phyloP scores from a whole-genome alignment of 2,329 filamentous ascomycete genomes.

The Penicillium palitans region DNA sequence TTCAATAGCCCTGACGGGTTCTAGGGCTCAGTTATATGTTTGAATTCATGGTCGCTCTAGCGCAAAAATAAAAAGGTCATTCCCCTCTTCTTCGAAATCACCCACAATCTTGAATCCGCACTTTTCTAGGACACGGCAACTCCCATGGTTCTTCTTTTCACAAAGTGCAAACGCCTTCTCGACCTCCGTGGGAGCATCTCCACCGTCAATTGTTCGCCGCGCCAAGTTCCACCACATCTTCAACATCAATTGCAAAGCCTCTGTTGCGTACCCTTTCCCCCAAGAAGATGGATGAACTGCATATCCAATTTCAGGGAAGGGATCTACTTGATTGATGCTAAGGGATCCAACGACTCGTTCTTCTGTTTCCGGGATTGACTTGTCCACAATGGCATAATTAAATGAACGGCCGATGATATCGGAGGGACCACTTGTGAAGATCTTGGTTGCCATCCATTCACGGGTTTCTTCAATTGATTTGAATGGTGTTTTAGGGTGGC shows the following conservation, averaged over 20 bases:
- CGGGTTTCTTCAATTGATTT: slow-evolving; percentile 25
- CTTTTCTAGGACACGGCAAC: slow-evolving; percentile 24
- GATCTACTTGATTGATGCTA: slow-evolving; percentile 23
- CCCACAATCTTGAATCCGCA: slow-evolving; percentile 21
- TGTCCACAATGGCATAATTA: slow-evolving; percentile 23
- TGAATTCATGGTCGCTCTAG: slow-evolving; percentile 2
- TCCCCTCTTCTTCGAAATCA: slow-evolving; percentile 8
- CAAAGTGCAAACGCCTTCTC: slow-evolving; percentile 26
- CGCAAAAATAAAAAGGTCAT: slow-evolving; percentile 20
- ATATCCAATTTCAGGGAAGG: slow-evolving; percentile 29
- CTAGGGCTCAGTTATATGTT: background rate
- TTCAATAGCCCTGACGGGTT: rapidly evolving
- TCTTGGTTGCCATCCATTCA: slow-evolving; percentile 27
- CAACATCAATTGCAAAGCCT: slow-evolving; percentile 25
- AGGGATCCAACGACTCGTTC: slow-evolving; percentile 24
- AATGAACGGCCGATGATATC: slow-evolving; percentile 26
- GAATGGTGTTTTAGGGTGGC: slow-evolving; percentile 25
- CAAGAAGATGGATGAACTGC: slow-evolving; percentile 26
- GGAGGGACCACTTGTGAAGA: slow-evolving; percentile 19
- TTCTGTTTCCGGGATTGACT: slow-evolving; percentile 13
- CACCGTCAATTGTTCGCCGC: background rate
- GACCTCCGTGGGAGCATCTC: background rate
- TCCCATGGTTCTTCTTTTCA: slow-evolving; percentile 21
- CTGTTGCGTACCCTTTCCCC: slow-evolving; percentile 32
- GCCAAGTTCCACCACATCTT: slow-evolving; percentile 30